phyloP scores from a whole-genome alignment of 2,329 filamentous ascomycete species.

The Cordyceps pruinosa region DNA sequence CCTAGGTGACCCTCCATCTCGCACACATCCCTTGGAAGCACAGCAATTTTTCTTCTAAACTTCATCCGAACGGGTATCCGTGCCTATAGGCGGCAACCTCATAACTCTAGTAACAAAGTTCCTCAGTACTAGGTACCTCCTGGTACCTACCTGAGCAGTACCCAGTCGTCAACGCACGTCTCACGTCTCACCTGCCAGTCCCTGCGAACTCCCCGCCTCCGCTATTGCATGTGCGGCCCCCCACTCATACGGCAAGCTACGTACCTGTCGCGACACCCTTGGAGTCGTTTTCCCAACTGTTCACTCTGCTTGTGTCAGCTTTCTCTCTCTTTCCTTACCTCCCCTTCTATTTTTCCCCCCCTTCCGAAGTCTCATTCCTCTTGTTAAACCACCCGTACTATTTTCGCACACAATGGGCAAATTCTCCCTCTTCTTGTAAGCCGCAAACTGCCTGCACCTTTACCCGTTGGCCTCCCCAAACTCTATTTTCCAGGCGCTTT shows the following conservation, averaged over 20 bases:
- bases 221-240: not conserved
- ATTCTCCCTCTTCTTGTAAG: constrained; percentile 9
- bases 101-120: too few species aligned
- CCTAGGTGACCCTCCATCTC: too few species aligned
- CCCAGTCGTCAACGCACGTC: not conserved
- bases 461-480: not conserved
- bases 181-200: not conserved
- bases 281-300: not conserved
- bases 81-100: too few species aligned
- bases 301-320: not conserved
- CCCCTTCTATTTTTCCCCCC: not conserved
- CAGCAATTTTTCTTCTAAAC: not conserved
- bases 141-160: too few species aligned
- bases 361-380: not conserved
- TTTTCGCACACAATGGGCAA: not conserved
- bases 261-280: not conserved
- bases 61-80: not conserved
- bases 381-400: not conserved
- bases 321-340: not conserved
- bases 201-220: not conserved
- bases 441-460: not conserved
- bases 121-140: too few species aligned
- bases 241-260: not conserved
- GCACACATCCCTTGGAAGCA: too few species aligned
- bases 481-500: not conserved